These are phyloP conservation scores for Phalaenopsis equestris DNA, from an alignment of 106 monocot species.

Conservation along the genomic window DNA sequence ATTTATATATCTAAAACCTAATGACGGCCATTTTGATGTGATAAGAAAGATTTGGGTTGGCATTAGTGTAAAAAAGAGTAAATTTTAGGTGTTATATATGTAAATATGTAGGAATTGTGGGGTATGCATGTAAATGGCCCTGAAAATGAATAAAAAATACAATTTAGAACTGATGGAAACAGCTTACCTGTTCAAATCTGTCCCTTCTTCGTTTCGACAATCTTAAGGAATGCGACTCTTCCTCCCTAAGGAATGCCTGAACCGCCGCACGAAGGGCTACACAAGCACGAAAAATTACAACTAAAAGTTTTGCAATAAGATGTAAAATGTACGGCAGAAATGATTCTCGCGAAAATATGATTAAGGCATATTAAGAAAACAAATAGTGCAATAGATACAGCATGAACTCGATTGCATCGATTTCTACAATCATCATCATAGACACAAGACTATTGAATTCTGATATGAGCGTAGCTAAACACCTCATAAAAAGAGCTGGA, in stretches of 20 bases:
- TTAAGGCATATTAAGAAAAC: background rate
- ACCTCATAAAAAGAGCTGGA: no score
- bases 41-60: no score
- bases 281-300: background rate
- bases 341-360: background rate
- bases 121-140: no score
- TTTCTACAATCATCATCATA: no score
- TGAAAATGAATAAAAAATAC: background rate
- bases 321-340: no score
- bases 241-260: slow-evolving; percentile 76
- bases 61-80: no score
- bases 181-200: slow-evolving; percentile 49
- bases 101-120: no score
- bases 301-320: background rate
- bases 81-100: no score
- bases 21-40: no score
- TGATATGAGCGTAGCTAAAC: no score
- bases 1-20: no score
- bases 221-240: slow-evolving; percentile 43
- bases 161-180: background rate
- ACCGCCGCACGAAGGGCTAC: slow-evolving; percentile 81
- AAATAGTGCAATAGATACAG: background rate
- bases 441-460: no score
- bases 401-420: background rate
- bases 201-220: slow-evolving; percentile 65